Base-by-base conservation (phyloP, 148 eudicot genomes). In the Fagopyrum homotropicum region DNA sequence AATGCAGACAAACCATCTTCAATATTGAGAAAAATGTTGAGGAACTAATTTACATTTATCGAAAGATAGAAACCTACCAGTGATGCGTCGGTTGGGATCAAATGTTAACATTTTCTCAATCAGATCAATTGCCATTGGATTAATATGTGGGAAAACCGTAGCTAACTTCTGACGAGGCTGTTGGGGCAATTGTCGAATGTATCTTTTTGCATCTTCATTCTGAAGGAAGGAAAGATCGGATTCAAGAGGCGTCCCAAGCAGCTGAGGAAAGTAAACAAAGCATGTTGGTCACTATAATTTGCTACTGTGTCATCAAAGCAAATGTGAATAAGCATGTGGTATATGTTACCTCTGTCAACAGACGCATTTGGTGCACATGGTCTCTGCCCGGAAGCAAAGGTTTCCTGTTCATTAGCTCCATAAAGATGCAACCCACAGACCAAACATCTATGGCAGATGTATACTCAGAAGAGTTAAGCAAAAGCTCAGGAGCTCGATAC, bases 351-450 rank as follows among this genome's bases (percentile, higher is more conserved):
- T 93, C 96, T 7, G 87, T 93, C 83, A 93, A 69, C 19, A 93
- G 74, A 73, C 89, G 87, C 96, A 93, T 84, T 82, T 93, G 98
- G 83, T 90, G 83, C 43, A 90, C 89, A 45, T 93, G 98, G 79
- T 93, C 96, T 77, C 64, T 89, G 72, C 98, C 98, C 0, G 96
- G 82, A 75, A 93, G 88, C 79, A 93, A 79, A 75, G 98, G 98
- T 77, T 82, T 89, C 74, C 88, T 81, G 80, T 85, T 93, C 93
- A 90, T 90, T 45, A 93, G 91, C 83, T 93, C 98, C 98, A 93
- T 90, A 82, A 75, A 93, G 69, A 93, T 93, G 81, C 98, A 93
- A 76, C 98, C 98, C 35, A 93, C 96, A 30, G 96, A 93, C 98
- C 98, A 93, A 4, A 93, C 87, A 78, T 93, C 98, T 45, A 93